phyloP scores from a whole-genome alignment of 495 filamentous ascomycete genomes.

The Xanthoparmelia taractica region DNA sequence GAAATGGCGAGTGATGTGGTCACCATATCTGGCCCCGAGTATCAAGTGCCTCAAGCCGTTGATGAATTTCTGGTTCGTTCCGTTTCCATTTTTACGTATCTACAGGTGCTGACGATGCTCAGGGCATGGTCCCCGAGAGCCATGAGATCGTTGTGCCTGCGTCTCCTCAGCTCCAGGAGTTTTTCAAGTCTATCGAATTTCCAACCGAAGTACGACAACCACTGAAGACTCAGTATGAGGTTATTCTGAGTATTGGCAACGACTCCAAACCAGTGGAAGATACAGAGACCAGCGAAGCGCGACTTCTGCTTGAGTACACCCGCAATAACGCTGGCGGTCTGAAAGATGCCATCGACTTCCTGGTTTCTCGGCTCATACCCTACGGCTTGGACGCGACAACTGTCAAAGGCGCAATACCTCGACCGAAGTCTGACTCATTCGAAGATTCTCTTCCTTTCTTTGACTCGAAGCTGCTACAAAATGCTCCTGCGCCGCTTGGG shows the following conservation, averaged over 20 bases:
- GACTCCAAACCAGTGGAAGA: slow-evolving; percentile 44
- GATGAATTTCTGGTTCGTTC: slow-evolving; percentile 77
- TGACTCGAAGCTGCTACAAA: slow-evolving; percentile 89
- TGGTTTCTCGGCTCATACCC: slow-evolving; percentile 72
- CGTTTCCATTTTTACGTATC: slow-evolving; percentile 1
- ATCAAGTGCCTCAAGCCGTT: slow-evolving; percentile 91
- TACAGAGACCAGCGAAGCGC: slow-evolving; percentile 43
- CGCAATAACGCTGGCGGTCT: slow-evolving; percentile 94
- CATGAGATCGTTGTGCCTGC: slow-evolving; percentile 82
- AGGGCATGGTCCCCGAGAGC: slow-evolving; percentile 94
- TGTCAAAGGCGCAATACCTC: slow-evolving; percentile 86
- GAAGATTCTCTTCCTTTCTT: slow-evolving; percentile 95
- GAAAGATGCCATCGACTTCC: slow-evolving; percentile 91
- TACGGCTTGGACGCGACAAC: slow-evolving; percentile 77
- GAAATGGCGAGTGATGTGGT: slow-evolving; percentile 95
- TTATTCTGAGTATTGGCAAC: slow-evolving; percentile 64
- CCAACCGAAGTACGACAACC: slow-evolving; percentile 68
- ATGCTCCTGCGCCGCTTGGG: slow-evolving; percentile 66
- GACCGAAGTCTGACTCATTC: slow-evolving; percentile 97
- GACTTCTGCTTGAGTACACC: slow-evolving; percentile 68
- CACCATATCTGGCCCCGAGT: slow-evolving; percentile 89
- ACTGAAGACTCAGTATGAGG: slow-evolving; percentile 83
- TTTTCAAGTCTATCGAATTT: slow-evolving; percentile 72
- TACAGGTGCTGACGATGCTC: slow-evolving; percentile 27
- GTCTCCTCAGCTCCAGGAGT: slow-evolving; percentile 62